Conservation (phyloP, 2,329 filamentous ascomycete genomes). For the Fusarium sp. region DNA sequence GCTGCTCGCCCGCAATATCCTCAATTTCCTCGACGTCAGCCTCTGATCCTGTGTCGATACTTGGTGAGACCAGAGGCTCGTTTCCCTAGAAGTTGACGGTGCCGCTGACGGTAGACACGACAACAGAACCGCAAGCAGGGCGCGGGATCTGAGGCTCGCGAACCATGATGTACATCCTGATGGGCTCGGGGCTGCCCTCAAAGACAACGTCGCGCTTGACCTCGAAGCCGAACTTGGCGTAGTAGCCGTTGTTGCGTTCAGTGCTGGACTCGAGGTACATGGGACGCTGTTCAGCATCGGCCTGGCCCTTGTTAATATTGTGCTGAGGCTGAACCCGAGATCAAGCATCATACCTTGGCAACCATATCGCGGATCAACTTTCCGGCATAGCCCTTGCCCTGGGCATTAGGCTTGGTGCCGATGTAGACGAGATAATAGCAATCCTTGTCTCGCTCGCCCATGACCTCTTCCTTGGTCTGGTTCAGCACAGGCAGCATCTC, state of each 20-base stretch:
- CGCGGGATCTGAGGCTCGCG: constrained; percentile 68
- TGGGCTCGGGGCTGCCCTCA: constrained; percentile 65
- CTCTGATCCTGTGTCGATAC: constrained; percentile 28
- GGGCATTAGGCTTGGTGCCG: constrained; percentile 76
- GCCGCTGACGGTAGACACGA: constrained; percentile 38
- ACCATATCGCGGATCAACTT: constrained; percentile 78
- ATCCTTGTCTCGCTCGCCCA: constrained; percentile 73
- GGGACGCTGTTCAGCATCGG: constrained; percentile 73
- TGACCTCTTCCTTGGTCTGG: constrained; percentile 74
- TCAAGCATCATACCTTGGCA: constrained; percentile 59
- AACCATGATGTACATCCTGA: constrained; percentile 83
- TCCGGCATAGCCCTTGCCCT: constrained; percentile 77
- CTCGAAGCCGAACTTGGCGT: constrained; percentile 80
- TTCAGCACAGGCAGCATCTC: constrained; percentile 82
- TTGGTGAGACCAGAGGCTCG: constrained; percentile 34
- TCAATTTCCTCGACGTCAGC: constrained; percentile 27
- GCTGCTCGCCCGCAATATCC: constrained; percentile 1
- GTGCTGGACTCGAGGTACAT: constrained; percentile 86
- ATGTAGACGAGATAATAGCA: constrained; percentile 88
- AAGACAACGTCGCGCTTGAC: constrained; percentile 71
- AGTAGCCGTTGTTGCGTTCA: constrained; percentile 74
- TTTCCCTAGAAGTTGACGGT: constrained; percentile 42
- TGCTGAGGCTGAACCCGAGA: background rate
- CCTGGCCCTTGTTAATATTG: constrained; percentile 54
- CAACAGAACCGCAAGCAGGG: constrained; percentile 40